Evolutionary conservation across 768 basidiomycete genomes (phyloP).

Genomic region (Boletus vermiculosoides): DNA sequence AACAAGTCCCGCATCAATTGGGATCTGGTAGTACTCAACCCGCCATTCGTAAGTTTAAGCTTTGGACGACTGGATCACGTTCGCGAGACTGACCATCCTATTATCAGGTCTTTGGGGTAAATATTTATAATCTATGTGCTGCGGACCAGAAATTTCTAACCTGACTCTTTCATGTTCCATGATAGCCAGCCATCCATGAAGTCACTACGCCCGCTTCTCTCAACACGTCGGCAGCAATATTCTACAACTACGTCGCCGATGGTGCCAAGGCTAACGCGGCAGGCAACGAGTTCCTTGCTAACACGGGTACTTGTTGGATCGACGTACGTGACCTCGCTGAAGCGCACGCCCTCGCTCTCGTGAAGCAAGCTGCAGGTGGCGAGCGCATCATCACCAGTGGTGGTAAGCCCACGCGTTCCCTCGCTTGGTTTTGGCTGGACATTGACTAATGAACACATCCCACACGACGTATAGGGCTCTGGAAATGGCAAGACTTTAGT

Average conservation of each 20-base stretch:
- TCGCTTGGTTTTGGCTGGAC: no score
- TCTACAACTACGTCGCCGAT: constrained; percentile 36
- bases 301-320: constrained; percentile 36
- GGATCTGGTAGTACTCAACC: constrained; percentile 41
- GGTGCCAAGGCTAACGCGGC: constrained; percentile 17
- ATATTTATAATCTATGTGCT: not conserved
- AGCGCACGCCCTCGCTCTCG: constrained; percentile 53
- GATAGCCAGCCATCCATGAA: constrained; percentile 46
- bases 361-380: constrained; percentile 50
- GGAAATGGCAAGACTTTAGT: constrained; percentile 35
- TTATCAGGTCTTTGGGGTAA: constrained; percentile 32
- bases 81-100: not conserved
- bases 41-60: constrained; percentile 34
- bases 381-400: constrained; percentile 55
- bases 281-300: constrained; percentile 26
- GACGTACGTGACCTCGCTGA: constrained; percentile 57
- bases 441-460: not conserved
- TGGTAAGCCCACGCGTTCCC: constrained; percentile 17
- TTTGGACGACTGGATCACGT: not conserved
- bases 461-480: constrained; percentile 15
- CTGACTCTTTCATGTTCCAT: not conserved
- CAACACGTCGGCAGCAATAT: constrained; percentile 38
- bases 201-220: constrained; percentile 35
- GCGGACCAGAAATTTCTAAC: not conserved
- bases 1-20: constrained; percentile 35